Evolutionary conservation across 345 rosid genomes (phyloP).

Genomic region (Ceriops zippeliana): DNA sequence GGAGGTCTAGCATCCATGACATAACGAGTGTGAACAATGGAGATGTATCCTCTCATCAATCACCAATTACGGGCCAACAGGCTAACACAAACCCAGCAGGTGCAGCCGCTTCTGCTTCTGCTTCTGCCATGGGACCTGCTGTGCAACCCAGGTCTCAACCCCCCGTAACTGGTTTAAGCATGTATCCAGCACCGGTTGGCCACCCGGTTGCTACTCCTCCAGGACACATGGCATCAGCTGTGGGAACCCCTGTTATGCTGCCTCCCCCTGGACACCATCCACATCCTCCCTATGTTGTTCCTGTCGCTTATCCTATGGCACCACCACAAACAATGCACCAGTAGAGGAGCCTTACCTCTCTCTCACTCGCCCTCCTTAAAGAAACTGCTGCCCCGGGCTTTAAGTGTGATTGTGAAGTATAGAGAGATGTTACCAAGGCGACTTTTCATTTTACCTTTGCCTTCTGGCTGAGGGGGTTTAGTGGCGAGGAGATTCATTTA

Average conservation of each 20-base stretch:
- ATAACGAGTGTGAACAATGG: conserved; percentile 67
- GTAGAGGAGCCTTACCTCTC: conserved; percentile 18
- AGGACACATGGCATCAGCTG: conserved; percentile 73
- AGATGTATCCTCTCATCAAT: conserved; percentile 39
- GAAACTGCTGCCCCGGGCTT: background rate
- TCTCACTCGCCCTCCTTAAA: background rate
- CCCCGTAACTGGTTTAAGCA: conserved; percentile 54
- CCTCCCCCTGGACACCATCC: conserved; percentile 53
- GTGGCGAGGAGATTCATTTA: background rate
- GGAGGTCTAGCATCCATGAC: conserved; percentile 92
- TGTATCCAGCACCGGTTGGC: conserved; percentile 73
- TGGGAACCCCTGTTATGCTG: conserved; percentile 92
- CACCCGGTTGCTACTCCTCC: conserved; percentile 61
- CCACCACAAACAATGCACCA: conserved; percentile 56
- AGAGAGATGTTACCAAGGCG: no score
- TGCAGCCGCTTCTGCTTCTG: conserved; percentile 12
- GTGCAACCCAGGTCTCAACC: conserved; percentile 47
- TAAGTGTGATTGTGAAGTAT: background rate
- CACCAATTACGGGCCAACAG: conserved; percentile 71
- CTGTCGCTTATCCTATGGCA: conserved; percentile 66
- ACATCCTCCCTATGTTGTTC: conserved; percentile 62
- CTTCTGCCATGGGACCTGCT: conserved; percentile 27
- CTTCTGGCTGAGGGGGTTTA: background rate
- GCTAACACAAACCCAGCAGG: conserved; percentile 31
- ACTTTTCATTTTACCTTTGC: background rate